Base-by-base conservation (phyloP, 306 rosid genomes). In the Benincasa hispida region DNA sequence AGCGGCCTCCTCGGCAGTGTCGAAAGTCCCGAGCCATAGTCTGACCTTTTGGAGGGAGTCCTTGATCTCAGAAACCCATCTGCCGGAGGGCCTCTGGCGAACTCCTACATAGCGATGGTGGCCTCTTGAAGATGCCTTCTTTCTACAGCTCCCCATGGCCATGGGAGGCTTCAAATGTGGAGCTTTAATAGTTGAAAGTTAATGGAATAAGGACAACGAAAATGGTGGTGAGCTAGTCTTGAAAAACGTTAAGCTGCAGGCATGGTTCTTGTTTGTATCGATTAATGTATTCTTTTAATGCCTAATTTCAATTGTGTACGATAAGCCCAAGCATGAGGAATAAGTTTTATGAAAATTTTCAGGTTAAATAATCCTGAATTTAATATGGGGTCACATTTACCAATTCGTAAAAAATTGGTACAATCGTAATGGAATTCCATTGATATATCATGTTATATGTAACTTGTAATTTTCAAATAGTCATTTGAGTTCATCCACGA, bases 41-140 rank as follows among this genome's bases (percentile, higher is more conserved):
- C 97, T 88, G n/a, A 91, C 89, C 75, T 89, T 87, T 22, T 84
- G 89, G 32, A 88, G 18, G 0, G 97, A 91, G 81, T 91, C 94
- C 69, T 91, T 91, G 81, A 89, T 91, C 89, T 91, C 97, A 1
- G 97, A 90, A 19, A 91, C 97, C 97, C 94, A 91, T 85, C 95
- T 85, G 19, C 97, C 97, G 0, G 92, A 89, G 8, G 97, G 97
- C 58, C 92, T 84, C 61, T 88, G 91, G 2, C 91, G 87, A 45
- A 91, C 95, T 3, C 97, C 97, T 19, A 91, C 92, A 34, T 76
- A 91, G 53, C 80, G 82, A 27, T 85, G 85, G 84, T 89, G 97
- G 14, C 97, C 91, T 77, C 95, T 87, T 5, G 91, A 82, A 10
- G 89, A 86, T 53, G 89, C 6, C 53, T 87, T 89, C 84, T 81